These are phyloP conservation scores for Fusarium albidum DNA, from an alignment of 2,329 filamentous ascomycete species.

Conservation along the genomic window DNA sequence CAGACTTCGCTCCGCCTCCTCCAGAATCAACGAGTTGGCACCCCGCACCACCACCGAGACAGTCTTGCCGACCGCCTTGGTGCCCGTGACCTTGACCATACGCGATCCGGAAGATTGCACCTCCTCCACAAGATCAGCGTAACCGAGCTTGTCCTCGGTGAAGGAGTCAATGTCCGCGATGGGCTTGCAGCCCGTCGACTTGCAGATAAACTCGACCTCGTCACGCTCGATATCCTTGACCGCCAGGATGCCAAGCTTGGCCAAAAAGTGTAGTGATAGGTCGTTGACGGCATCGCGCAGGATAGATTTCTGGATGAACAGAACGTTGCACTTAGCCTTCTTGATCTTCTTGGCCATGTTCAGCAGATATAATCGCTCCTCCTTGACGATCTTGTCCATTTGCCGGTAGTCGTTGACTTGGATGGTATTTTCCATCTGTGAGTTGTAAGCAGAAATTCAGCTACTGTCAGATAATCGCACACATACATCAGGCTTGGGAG, in stretches of 20 bases:
- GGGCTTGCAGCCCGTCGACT: constrained; percentile 98
- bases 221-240: constrained; percentile 99
- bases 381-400: constrained; percentile 99
- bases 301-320: constrained; percentile 98
- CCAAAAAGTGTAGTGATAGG: constrained; percentile 94
- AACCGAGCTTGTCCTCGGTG: constrained; percentile 96
- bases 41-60: constrained; percentile 94
- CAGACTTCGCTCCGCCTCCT: constrained; percentile 95
- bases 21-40: constrained; percentile 91
- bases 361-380: constrained; percentile 96
- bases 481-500: constrained; percentile 92
- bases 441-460: constrained; percentile 26
- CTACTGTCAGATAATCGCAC: constrained; percentile 20
- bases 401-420: constrained; percentile 99
- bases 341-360: constrained; percentile 99
- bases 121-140: constrained; percentile 93
- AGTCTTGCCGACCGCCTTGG: constrained; percentile 84
- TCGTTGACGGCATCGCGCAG: constrained; percentile 98
- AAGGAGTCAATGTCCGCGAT: constrained; percentile 99
- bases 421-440: constrained; percentile 98
- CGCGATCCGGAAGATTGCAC: constrained; percentile 85
- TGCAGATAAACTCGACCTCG: constrained; percentile 99
- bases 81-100: constrained; percentile 94
- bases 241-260: constrained; percentile 93
- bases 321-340: constrained; percentile 99